Conservation (phyloP, 1,139 yeast genomes). For the Debaryomycetaceae sp. region DNA sequence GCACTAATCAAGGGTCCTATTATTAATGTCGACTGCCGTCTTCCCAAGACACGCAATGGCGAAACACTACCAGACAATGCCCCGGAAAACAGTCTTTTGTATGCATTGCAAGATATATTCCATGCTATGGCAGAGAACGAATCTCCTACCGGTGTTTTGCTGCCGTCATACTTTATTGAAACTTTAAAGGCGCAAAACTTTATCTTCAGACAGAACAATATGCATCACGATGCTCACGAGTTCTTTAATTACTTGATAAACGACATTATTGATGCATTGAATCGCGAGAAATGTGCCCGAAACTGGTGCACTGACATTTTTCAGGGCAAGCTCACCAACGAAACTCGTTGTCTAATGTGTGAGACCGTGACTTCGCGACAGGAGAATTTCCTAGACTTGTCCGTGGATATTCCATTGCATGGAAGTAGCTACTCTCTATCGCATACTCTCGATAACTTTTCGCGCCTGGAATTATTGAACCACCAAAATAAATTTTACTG, state of each 20-base stretch:
- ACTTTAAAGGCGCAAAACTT: conserved; percentile 74
- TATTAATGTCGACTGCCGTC: conserved; percentile 62
- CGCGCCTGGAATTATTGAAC: conserved; percentile 74
- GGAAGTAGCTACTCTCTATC: conserved; percentile 58
- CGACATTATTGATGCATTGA: conserved; percentile 64
- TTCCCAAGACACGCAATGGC: conserved; percentile 12
- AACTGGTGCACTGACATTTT: conserved; percentile 64
- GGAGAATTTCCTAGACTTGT: conserved; percentile 77
- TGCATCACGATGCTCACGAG: conserved; percentile 99
- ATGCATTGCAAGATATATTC: conserved; percentile 74
- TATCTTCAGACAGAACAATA: conserved; percentile 68
- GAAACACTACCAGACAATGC: conserved; percentile 12
- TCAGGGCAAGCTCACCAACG: conserved; percentile 78
- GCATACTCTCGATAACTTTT: conserved; percentile 66
- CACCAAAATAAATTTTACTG: conserved; percentile 90
- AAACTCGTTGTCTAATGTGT: conserved; percentile 83
- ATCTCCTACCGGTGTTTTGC: conserved; percentile 69
- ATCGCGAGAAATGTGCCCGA: conserved; percentile 21
- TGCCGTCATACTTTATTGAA: conserved; percentile 66
- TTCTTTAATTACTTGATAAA: conserved; percentile 80
- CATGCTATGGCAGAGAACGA: conserved; percentile 71
- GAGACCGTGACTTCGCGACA: conserved; percentile 78
- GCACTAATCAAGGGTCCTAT: conserved; percentile 82
- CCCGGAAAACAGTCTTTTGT: conserved; percentile 46
- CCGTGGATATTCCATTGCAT: conserved; percentile 70